Percentiles rank a stretch among this genome's conserved stretches.
Evolutionary conservation across 1,139 yeast genomes (phyloP).

Genomic region (Geotrichum australiense): DNA sequence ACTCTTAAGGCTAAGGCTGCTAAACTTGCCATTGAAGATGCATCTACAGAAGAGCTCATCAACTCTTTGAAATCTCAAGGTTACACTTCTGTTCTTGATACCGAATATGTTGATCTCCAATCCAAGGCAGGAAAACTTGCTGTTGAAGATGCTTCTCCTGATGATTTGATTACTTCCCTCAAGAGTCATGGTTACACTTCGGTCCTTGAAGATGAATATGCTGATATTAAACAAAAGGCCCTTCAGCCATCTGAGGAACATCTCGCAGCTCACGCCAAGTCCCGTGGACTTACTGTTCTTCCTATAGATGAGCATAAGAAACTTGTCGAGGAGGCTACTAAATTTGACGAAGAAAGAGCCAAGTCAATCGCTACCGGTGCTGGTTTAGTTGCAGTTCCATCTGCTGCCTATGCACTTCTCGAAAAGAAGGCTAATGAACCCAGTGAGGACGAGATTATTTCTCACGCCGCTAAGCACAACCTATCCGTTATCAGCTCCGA

Average conservation of each 20-base stretch:
- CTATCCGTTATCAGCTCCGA: slow-evolving; percentile 33
- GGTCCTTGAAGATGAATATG: too few species aligned
- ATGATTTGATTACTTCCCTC: slow-evolving; percentile 21
- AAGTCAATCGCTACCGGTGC: slow-evolving; percentile 34
- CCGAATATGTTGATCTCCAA: too few species aligned
- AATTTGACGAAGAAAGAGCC: slow-evolving; percentile 37
- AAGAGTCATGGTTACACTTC: slow-evolving; percentile 22
- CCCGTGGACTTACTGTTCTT: slow-evolving; percentile 20
- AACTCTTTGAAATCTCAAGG: slow-evolving; percentile 19
- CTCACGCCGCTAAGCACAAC: slow-evolving; percentile 35
- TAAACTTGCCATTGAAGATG: slow-evolving; percentile 14
- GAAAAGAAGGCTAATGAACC: slow-evolving; percentile 24
- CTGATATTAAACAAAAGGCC: slow-evolving; percentile 14
- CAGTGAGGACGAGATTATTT: slow-evolving; percentile 27
- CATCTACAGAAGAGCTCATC: slow-evolving; percentile 20
- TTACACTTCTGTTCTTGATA: slow-evolving; percentile 20
- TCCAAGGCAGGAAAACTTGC: too few species aligned
- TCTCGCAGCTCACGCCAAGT: slow-evolving; percentile 7
- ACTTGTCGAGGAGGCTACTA: slow-evolving; percentile 28
- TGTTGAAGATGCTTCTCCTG: too few species aligned
- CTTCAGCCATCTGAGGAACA: slow-evolving; percentile 22
- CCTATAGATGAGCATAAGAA: slow-evolving; percentile 27
- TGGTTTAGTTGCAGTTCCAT: slow-evolving; percentile 31
- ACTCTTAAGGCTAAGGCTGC: slow-evolving; percentile 8
- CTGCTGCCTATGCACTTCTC: slow-evolving; percentile 31